Evolutionary conservation across 164 flowering plant species (phyloP).

Genomic region (Berberis vulgaris): DNA sequence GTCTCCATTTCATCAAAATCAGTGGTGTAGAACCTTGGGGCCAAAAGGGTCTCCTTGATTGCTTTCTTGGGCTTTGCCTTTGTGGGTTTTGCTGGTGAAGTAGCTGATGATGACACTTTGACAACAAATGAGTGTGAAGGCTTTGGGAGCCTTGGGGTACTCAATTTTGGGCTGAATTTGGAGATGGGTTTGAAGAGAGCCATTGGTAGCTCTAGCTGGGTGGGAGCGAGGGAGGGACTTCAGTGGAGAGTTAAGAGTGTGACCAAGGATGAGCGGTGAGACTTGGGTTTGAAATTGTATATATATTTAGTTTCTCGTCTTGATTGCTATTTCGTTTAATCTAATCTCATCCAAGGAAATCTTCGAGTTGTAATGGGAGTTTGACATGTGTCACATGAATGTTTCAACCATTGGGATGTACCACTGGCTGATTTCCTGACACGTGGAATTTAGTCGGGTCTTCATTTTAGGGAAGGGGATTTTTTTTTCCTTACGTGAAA

Average conservation of each 20-base stretch:
- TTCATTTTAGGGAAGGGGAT: no score
- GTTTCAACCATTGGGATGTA: no score
- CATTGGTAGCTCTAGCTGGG: slow-evolving; percentile 44
- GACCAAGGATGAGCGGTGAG: slow-evolving; percentile 11
- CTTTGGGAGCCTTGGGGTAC: slow-evolving; percentile 11
- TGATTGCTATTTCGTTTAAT: slow-evolving; percentile 13
- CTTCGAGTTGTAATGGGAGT: slow-evolving; percentile 22
- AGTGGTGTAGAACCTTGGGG: slow-evolving; percentile 96
- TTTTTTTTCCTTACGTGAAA: no score
- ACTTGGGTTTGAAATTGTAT: not conserved
- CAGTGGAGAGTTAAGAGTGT: slow-evolving; percentile 1
- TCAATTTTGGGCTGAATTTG: slow-evolving; percentile 32
- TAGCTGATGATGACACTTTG: slow-evolving; percentile 36
- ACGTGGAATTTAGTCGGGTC: no score
- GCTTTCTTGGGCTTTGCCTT: slow-evolving; percentile 28
- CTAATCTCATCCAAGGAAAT: slow-evolving; percentile 79
- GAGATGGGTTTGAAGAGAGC: slow-evolving; percentile 71
- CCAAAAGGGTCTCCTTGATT: slow-evolving; percentile 71
- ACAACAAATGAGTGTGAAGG: slow-evolving; percentile 12
- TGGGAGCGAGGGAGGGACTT: not conserved
- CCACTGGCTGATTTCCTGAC: no score
- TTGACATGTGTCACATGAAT: slow-evolving; percentile 50
- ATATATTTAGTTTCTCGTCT: slow-evolving; percentile 10
- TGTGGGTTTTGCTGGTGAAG: slow-evolving; percentile 18
- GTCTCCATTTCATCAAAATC: slow-evolving; percentile 97